phyloP scores from a whole-genome alignment of 1,284 basidiomycete genomes.

The Mycena citricolor region DNA sequence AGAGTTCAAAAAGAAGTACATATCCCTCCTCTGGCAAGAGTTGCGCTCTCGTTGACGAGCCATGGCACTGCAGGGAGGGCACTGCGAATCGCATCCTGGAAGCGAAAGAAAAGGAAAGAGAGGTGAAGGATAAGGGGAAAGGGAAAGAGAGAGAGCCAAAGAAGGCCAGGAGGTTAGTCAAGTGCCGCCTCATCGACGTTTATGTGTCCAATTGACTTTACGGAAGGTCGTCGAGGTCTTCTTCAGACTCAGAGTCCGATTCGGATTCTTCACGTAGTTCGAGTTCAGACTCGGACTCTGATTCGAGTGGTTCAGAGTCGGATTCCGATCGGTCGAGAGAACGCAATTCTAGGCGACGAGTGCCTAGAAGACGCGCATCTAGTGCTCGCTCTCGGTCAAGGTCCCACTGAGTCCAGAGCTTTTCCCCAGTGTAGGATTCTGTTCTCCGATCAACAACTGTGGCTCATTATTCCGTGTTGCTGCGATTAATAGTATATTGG shows the following conservation, averaged over 20 bases:
- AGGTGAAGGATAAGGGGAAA: slow-evolving; percentile 33
- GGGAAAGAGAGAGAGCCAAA: slow-evolving; percentile 42
- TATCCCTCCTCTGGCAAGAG: slow-evolving; percentile 14
- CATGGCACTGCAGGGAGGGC: slow-evolving; percentile 47
- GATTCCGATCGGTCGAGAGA: slow-evolving; percentile 42
- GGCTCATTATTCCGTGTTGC: slow-evolving; percentile 17
- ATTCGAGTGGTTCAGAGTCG: slow-evolving; percentile 32
- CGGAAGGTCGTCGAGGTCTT: slow-evolving; percentile 25
- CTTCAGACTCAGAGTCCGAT: slow-evolving; percentile 46
- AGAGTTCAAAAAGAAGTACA: slow-evolving; percentile 76
- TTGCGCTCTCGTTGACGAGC: slow-evolving; percentile 8
- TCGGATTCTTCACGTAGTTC: slow-evolving; percentile 39
- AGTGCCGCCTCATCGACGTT: slow-evolving; percentile 5
- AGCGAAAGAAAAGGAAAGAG: slow-evolving; percentile 70
- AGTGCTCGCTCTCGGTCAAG: slow-evolving; percentile 40
- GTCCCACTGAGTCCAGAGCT: background rate
- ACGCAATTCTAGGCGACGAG: slow-evolving; percentile 44
- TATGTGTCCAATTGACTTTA: slow-evolving; percentile 5
- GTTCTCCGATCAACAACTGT: slow-evolving; percentile 1
- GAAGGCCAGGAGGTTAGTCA: slow-evolving; percentile 51
- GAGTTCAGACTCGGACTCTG: slow-evolving; percentile 38
- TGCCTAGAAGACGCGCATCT: slow-evolving; percentile 33
- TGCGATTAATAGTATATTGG: slow-evolving; percentile 22
- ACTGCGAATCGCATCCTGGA: slow-evolving; percentile 74
- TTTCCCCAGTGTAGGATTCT: background rate